Base-by-base conservation (phyloP, 163 green algal species). In the Scenedesmus sp. region DNA sequence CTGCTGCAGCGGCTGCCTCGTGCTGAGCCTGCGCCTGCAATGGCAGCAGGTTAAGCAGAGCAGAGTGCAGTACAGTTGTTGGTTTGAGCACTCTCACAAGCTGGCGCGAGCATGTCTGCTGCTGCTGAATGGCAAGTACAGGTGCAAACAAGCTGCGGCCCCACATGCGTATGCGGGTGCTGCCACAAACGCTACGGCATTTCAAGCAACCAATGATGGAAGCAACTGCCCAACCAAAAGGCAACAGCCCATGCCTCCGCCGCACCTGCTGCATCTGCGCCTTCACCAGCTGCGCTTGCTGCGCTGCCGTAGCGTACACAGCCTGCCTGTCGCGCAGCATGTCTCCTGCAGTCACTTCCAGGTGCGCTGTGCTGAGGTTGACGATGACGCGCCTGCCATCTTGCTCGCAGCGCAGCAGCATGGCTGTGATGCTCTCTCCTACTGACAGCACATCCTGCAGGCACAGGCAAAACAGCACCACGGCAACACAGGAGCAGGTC, bases 321-420 rank as follows among this genome's bases (percentile, higher is more conserved):
- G 83, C 83, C 15, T 46, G 52, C 56, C 55, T 20, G 83, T 76
- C 83, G 1, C 83, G 83, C 83, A 76, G 83, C 83, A 88, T 88
- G 83, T 88, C 83, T 54, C 83, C 83, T 26, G 83, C 23, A 54
- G 83, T 23, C 20, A 74, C 83, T 57, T 88, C 83, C 23, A 88
- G 59, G 83, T 88, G 83, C 18, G 83, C 83, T 3, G 83, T 88
- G 56, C 55, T 74, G 20, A 88, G 83, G 55, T 64, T 52, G 23
- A 88, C 18, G 55, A 34, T 52, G 23, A 88, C 16, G 83, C 83
- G 83, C 9, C 7, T 57, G 56, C 57, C 56, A 5, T 13, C 83
- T 57, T 76, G 23, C 83, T 88, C 56, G 5, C n/a, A 20, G 16
- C 18, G 18, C 83, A 76, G 56, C 83, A 88, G 55, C 56, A 88